Conservation (phyloP, 257 asterid species). For the Solanum tarapatanum region DNA sequence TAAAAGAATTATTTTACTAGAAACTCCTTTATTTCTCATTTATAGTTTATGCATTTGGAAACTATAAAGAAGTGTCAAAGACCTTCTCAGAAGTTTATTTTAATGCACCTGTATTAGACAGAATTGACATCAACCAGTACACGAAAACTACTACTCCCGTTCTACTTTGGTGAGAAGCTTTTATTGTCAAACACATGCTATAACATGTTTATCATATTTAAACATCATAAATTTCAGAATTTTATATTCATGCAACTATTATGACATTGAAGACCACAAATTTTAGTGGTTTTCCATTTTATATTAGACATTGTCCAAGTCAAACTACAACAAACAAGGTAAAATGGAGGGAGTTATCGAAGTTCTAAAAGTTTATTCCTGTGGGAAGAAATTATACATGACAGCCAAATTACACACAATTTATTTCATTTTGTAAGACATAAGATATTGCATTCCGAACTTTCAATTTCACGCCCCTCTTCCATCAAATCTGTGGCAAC, state of each 20-base stretch:
- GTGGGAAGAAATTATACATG: neutral
- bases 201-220: neutral
- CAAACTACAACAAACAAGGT: neutral
- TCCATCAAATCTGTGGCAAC: neutral
- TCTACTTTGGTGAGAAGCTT: neutral
- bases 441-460: neutral
- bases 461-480: neutral
- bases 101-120: neutral
- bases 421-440: neutral
- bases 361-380: neutral
- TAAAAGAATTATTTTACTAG: neutral
- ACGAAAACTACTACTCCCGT: neutral
- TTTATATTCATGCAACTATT: neutral
- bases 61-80: neutral
- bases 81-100: neutral
- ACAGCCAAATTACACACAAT: neutral
- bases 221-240: neutral
- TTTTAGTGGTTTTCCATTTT: neutral
- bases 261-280: neutral
- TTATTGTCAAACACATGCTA: neutral
- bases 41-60: neutral
- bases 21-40: neutral
- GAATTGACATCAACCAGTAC: neutral
- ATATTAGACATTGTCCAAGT: neutral
- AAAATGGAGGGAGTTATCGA: neutral